phyloP scores from a whole-genome alignment of 1,284 basidiomycete species.

The Cryptococcus deneoformans region DNA sequence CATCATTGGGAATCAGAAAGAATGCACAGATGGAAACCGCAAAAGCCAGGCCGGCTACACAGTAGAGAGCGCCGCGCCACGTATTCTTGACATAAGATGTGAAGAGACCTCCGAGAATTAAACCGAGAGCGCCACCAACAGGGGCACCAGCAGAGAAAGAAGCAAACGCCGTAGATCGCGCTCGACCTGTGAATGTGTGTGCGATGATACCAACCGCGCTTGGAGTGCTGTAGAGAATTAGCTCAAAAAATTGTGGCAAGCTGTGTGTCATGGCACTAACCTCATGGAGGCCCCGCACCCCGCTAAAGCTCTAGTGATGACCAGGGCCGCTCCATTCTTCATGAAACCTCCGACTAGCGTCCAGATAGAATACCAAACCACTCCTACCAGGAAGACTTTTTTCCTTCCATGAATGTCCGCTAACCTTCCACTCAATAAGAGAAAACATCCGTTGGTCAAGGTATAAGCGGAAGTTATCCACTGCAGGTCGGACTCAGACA shows the following conservation, averaged over 20 bases:
- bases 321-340: slow-evolving; percentile 31
- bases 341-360: slow-evolving; percentile 44
- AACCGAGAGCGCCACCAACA: slow-evolving; percentile 68
- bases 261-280: slow-evolving; percentile 6
- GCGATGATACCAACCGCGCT: slow-evolving; percentile 30
- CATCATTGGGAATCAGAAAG: slow-evolving; percentile 57
- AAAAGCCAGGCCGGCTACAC: slow-evolving; percentile 55
- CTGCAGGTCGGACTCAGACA: neutral
- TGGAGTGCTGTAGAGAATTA: slow-evolving; percentile 26
- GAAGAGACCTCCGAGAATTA: slow-evolving; percentile 65
- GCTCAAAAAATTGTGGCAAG: neutral
- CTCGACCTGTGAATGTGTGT: slow-evolving; percentile 41
- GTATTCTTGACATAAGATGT: slow-evolving; percentile 58
- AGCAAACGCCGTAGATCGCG: slow-evolving; percentile 59
- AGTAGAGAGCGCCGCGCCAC: slow-evolving; percentile 64
- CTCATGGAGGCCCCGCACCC: slow-evolving; percentile 36
- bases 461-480: slow-evolving; percentile 52
- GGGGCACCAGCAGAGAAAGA: slow-evolving; percentile 73
- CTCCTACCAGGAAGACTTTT: slow-evolving; percentile 59
- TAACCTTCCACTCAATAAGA: slow-evolving; percentile 66
- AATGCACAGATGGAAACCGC: slow-evolving; percentile 56
- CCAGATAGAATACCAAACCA: slow-evolving; percentile 49
- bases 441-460: slow-evolving; percentile 61
- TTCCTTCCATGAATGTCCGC: slow-evolving; percentile 72
- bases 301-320: slow-evolving; percentile 36